Evolutionary conservation across 306 rosid species (phyloP).

Genomic region (Corylus americana): DNA sequence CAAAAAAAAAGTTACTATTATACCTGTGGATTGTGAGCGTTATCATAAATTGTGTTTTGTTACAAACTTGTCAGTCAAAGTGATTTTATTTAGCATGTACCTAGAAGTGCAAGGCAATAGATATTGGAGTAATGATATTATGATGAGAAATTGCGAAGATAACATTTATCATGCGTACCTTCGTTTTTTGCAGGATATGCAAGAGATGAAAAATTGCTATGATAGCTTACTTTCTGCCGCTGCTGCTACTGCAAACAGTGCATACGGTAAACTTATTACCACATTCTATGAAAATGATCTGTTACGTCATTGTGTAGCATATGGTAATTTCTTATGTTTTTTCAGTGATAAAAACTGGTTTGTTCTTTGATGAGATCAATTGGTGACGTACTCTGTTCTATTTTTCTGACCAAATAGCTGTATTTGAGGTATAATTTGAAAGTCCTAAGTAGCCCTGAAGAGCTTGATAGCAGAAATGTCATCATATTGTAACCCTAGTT

Average conservation of each 20-base stretch:
- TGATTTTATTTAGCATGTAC: background rate
- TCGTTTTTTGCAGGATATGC: conserved; percentile 64
- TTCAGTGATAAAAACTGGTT: background rate
- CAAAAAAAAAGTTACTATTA: background rate
- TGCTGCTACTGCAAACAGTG: conserved; percentile 82
- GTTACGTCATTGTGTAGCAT: conserved; percentile 5
- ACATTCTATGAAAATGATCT: conserved; percentile 13
- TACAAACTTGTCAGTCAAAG: background rate
- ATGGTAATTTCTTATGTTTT: background rate
- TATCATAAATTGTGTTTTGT: background rate
- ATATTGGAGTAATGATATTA: background rate
- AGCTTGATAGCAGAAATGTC: background rate
- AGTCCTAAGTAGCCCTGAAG: background rate
- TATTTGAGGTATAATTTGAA: background rate
- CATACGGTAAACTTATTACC: conserved; percentile 53
- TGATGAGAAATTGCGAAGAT: too few relatives aligned
- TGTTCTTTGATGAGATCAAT: background rate
- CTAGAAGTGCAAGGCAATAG: background rate
- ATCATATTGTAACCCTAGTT: background rate
- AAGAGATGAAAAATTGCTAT: conserved; percentile 79
- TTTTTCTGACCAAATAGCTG: background rate
- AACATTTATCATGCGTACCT: background rate
- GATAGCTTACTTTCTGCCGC: conserved; percentile 88
- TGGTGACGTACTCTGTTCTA: background rate
- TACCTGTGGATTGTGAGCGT: background rate